A percentile compares a stretch with the other conserved stretches of the same genome.
phyloP scores from a whole-genome alignment of 2,329 filamentous ascomycete species.

The Xylariaceae sp. region DNA sequence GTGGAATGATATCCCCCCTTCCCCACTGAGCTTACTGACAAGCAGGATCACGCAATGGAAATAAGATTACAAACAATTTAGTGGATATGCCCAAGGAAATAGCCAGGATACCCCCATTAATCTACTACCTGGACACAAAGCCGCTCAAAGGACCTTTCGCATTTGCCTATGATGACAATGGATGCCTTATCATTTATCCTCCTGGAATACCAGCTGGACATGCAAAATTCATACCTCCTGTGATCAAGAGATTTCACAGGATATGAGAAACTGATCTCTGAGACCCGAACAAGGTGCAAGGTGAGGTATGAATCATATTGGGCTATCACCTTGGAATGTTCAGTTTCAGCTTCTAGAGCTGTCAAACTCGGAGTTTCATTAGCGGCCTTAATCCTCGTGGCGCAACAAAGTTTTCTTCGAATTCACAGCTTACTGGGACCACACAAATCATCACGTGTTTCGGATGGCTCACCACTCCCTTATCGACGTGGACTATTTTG shows the following conservation, averaged over 20 bases:
- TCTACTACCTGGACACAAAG: not conserved
- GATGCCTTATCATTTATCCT: not conserved
- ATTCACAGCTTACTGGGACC: not conserved
- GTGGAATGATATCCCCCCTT: conserved; percentile 29
- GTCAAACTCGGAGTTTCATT: conserved; percentile 2
- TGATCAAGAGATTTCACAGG: too few species aligned
- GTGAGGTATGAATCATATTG: conserved; percentile 7
- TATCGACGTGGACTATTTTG: too few species aligned
- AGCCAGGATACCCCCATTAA: too few species aligned
- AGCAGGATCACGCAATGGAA: conserved; percentile 23
- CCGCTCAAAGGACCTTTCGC: not conserved
- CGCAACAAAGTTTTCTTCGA: conserved; percentile 1
- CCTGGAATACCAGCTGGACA: conserved; percentile 2
- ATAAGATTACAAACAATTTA: not conserved
- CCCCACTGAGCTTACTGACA: conserved; percentile 27
- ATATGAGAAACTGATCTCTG: not conserved
- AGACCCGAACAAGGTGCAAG: not conserved
- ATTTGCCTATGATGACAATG: conserved; percentile 7
- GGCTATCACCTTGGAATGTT: conserved; percentile 1
- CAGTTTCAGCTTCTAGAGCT: conserved; percentile 4
- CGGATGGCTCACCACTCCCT: too few species aligned
- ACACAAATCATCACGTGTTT: too few species aligned
- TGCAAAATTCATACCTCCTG: conserved; percentile 18
- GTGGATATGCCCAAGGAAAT: conserved; percentile 10
- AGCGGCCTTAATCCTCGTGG: not conserved